Evolutionary conservation across 345 rosid species (phyloP).

Genomic region (Clarkia xantiana): DNA sequence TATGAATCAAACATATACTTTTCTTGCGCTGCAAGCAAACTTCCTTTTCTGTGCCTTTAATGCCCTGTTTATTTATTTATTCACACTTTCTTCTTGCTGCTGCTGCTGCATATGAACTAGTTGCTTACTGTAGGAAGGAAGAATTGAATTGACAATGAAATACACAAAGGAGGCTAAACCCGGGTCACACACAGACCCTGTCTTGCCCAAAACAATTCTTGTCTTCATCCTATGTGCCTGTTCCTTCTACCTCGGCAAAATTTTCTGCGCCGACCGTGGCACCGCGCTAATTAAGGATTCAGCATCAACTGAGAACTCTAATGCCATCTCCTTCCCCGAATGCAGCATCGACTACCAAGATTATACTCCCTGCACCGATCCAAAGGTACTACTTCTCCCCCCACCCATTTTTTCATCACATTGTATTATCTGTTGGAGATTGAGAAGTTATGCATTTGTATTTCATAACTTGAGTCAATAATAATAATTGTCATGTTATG

Average conservation of each 20-base stretch:
- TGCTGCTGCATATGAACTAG: no score
- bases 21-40: no score
- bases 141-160: constrained; percentile 30
- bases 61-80: no score
- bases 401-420: no score
- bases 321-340: constrained; percentile 32
- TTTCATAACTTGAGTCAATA: no score
- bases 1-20: no score
- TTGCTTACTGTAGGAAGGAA: no score
- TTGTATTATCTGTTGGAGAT: no score
- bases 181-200: constrained; percentile 28
- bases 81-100: no score
- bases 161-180: constrained; percentile 79
- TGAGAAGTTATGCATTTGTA: no score
- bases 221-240: constrained; percentile 49
- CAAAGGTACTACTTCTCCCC: constrained; percentile 37
- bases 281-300: constrained; percentile 26
- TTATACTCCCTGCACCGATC: constrained; percentile 98
- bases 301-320: constrained; percentile 40
- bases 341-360: constrained; percentile 80
- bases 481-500: no score
- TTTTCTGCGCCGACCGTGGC: constrained; percentile 46
- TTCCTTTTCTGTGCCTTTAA: no score
- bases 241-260: constrained; percentile 87
- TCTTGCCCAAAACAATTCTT: constrained; percentile 35